Evolutionary conservation across 495 filamentous ascomycete species (phyloP).

Genomic region (Hypoxylon subgilvum): DNA sequence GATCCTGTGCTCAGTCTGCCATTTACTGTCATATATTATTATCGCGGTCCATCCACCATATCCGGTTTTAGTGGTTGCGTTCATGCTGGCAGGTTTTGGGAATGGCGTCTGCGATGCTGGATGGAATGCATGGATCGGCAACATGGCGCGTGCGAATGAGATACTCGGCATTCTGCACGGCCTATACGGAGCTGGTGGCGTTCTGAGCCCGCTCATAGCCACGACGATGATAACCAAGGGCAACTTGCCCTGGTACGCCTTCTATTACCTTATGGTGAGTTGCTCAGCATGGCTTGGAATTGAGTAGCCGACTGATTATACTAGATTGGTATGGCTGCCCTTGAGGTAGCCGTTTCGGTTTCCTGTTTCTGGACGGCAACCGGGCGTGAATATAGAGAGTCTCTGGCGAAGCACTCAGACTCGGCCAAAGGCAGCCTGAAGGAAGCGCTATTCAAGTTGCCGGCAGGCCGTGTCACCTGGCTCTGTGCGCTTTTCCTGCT

Average conservation of each 20-base stretch:
- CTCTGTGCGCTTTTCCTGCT: slow-evolving; percentile 76
- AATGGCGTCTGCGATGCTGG: slow-evolving; percentile 72
- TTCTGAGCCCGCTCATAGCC: slow-evolving; percentile 76
- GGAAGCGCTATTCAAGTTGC: slow-evolving; percentile 58
- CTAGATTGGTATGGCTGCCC: slow-evolving; percentile 63
- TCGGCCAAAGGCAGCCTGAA: slow-evolving; percentile 49
- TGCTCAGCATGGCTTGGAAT: not conserved
- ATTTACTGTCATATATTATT: slow-evolving; percentile 70
- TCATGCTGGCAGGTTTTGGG: slow-evolving; percentile 74
- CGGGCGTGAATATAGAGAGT: slow-evolving; percentile 64
- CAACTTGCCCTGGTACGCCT: slow-evolving; percentile 64
- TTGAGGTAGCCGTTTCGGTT: slow-evolving; percentile 63
- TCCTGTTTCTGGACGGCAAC: slow-evolving; percentile 73
- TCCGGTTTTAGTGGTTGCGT: slow-evolving; percentile 72
- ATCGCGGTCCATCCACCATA: slow-evolving; percentile 75
- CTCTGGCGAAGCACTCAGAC: slow-evolving; percentile 47
- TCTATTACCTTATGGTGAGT: slow-evolving; percentile 65
- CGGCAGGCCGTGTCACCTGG: slow-evolving; percentile 68
- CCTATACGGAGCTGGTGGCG: slow-evolving; percentile 77
- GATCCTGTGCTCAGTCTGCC: slow-evolving; percentile 66
- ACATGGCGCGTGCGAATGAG: slow-evolving; percentile 72
- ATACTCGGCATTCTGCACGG: slow-evolving; percentile 76
- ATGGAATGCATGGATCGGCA: slow-evolving; percentile 84
- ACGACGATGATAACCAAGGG: slow-evolving; percentile 71
- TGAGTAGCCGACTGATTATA: slow-evolving; percentile 25